phyloP scores from a whole-genome alignment of 768 basidiomycete genomes.

The Tulasnella sp. region DNA sequence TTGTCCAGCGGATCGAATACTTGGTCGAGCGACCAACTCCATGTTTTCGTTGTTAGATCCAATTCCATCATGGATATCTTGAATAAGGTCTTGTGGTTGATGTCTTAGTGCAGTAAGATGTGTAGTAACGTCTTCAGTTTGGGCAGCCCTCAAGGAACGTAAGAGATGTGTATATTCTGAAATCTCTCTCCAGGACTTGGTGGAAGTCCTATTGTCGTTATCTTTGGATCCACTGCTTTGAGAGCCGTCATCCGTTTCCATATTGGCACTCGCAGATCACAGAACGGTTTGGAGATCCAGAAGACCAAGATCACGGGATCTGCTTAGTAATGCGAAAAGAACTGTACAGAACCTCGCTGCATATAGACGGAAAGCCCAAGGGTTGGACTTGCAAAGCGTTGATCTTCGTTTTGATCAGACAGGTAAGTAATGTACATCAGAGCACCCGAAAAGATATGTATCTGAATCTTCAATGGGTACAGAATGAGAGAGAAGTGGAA shows the following conservation, averaged over 20 bases:
- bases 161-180: slow-evolving; percentile 11
- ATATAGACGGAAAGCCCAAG: not conserved
- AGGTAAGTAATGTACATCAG: slow-evolving; percentile 1
- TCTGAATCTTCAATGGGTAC: not conserved
- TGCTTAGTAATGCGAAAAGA: not conserved
- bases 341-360: not conserved
- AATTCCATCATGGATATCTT: not conserved
- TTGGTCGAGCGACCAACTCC: not conserved
- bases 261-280: no score
- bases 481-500: slow-evolving; percentile 17
- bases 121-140: not conserved
- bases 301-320: not conserved
- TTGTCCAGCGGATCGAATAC: not conserved
- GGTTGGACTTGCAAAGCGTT: not conserved
- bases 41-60: not conserved
- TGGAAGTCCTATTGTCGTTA: not conserved
- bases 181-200: not conserved
- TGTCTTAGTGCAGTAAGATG: not conserved
- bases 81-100: not conserved
- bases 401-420: no score
- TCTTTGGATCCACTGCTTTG: no score
- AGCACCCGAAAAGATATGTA: not conserved
- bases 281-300: not conserved
- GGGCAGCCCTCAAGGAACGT: slow-evolving; percentile 1
- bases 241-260: not conserved